These are phyloP conservation scores for Solanum appendiculatum DNA, from an alignment of 257 asterid species.

Conservation along the genomic window DNA sequence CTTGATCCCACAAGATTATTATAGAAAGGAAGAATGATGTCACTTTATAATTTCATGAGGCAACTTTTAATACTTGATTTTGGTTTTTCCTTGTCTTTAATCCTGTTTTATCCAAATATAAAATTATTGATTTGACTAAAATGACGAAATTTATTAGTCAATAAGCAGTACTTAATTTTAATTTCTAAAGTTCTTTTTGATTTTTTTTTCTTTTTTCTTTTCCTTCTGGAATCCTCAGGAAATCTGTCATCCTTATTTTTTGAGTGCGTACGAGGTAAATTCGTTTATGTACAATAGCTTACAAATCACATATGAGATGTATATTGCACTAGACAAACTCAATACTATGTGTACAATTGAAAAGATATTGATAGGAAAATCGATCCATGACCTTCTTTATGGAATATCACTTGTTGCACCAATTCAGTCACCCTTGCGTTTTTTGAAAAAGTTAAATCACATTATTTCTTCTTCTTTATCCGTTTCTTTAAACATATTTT, in stretches of 20 bases:
- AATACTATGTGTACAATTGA: not conserved
- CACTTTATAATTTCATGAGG: not conserved
- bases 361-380: not conserved
- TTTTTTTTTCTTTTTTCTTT: too few species aligned
- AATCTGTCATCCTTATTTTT: too few species aligned
- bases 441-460: not conserved
- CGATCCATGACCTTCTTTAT: not conserved
- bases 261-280: not conserved
- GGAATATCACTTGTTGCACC: not conserved
- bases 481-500: not conserved
- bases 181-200: not conserved
- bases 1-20: not conserved
- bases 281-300: not conserved
- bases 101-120: not conserved
- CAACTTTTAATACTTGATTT: not conserved
- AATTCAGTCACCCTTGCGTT: rapidly evolving
- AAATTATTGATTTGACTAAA: not conserved
- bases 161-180: not conserved
- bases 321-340: not conserved
- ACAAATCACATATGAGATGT: not conserved
- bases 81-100: not conserved
- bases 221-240: too few species aligned
- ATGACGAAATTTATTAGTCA: not conserved
- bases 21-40: not conserved
- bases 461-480: too few species aligned